Percentiles rank a stretch among this genome's conserved stretches.
Evolutionary conservation across 2,329 filamentous ascomycete species (phyloP).

Genomic region (Myriosclerotinia duriaeana): DNA sequence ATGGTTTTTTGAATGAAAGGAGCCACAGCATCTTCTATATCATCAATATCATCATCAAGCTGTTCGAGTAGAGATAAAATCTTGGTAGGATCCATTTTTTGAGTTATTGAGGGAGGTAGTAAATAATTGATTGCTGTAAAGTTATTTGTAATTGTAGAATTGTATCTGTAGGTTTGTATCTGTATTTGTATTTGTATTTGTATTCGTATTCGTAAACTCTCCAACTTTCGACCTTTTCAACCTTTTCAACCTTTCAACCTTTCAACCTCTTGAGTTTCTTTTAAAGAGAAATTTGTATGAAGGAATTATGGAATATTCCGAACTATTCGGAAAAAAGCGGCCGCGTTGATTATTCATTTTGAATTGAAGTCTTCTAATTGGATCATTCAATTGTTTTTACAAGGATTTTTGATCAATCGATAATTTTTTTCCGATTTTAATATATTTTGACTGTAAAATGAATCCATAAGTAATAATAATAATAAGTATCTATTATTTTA

Average conservation of each 20-base stretch:
- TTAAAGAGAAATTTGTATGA: no score
- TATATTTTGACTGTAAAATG: constrained; percentile 1
- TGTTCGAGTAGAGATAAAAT: constrained; percentile 42
- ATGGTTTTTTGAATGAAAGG: constrained; percentile 70
- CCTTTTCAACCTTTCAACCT: neutral
- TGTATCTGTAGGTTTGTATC: no score
- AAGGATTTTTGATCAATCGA: constrained; percentile 3
- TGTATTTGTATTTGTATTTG: no score
- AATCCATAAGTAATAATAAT: no score
- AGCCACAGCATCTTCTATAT: constrained; percentile 69
- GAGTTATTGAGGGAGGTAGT: neutral
- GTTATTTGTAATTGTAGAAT: constrained; percentile 12
- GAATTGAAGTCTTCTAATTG: constrained; percentile 12
- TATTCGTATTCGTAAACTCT: constrained; percentile 1
- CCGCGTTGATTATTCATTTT: constrained; percentile 9
- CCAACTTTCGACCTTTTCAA: neutral
- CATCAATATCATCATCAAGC: constrained; percentile 76
- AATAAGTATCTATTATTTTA: neutral
- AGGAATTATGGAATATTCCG: no score
- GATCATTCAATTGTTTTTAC: neutral
- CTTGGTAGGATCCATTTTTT: constrained; percentile 47
- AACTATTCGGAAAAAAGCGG: constrained; percentile 1
- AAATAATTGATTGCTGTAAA: neutral
- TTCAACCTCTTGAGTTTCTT: no score
- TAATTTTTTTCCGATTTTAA: neutral